Percentiles rank a stretch among this genome's conserved stretches.
These are phyloP conservation scores for Monotropa hypopitys DNA, from an alignment of 179 eudicot genomes.

Conservation along the genomic window DNA sequence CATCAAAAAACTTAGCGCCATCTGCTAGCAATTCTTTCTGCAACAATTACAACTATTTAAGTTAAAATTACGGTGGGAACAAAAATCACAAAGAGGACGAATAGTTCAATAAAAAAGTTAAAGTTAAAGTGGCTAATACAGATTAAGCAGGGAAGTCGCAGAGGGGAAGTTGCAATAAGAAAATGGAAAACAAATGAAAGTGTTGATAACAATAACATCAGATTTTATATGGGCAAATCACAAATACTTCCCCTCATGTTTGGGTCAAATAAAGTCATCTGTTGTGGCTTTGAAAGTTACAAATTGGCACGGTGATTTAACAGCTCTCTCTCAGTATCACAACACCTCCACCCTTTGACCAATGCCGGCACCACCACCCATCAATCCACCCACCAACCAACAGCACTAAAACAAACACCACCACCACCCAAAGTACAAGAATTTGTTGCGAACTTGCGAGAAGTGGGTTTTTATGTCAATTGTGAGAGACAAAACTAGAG, in stretches of 20 bases:
- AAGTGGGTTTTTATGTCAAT: neutral
- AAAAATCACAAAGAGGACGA: neutral
- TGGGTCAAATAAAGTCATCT: neutral
- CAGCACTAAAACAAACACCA: neutral
- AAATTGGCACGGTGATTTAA: neutral
- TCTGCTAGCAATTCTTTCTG: constrained; percentile 50
- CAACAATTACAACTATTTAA: constrained; percentile 1
- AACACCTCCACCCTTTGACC: too few species aligned
- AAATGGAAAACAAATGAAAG: neutral
- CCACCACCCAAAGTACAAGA: neutral
- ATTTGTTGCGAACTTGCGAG: neutral
- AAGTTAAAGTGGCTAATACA: neutral
- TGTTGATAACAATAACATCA: neutral
- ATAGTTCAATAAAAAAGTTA: neutral
- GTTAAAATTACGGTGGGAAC: neutral
- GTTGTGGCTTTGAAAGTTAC: neutral
- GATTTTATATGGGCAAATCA: neutral
- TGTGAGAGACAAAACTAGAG: neutral
- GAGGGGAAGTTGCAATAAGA: too few species aligned
- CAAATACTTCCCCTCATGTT: neutral
- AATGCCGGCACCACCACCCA: too few species aligned
- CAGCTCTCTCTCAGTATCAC: too few species aligned
- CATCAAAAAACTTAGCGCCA: constrained; percentile 66
- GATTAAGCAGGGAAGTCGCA: neutral
- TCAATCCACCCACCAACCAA: neutral